Conservation (phyloP, 2,329 filamentous ascomycete species). For the Ophiostoma ips region DNA sequence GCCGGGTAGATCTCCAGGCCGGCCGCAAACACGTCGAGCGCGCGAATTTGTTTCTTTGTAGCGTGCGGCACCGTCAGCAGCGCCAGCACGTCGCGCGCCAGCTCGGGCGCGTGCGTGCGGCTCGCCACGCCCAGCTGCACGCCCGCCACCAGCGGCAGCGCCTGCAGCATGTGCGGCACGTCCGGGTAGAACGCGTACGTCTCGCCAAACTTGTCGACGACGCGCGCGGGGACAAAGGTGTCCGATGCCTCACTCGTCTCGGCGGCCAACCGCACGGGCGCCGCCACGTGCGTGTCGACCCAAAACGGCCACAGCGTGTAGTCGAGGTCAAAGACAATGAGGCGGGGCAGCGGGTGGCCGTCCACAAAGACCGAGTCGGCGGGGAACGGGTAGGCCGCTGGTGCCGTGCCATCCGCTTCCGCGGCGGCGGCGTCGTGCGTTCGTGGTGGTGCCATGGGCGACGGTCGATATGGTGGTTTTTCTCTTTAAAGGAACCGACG, state of each 20-base stretch:
- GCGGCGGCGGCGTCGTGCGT: too few species aligned
- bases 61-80: constrained; percentile 44
- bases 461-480: neutral
- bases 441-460: too few species aligned
- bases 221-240: constrained; percentile 10
- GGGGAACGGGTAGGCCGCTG: neutral
- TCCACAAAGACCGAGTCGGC: constrained; percentile 20
- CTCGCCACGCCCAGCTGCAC: constrained; percentile 59
- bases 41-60: constrained; percentile 15
- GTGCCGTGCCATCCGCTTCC: too few species aligned
- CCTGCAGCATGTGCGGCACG: constrained; percentile 51
- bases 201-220: constrained; percentile 46
- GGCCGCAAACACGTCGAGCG: constrained; percentile 46
- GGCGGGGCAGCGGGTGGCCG: constrained; percentile 58
- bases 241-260: constrained; percentile 28
- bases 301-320: constrained; percentile 99
- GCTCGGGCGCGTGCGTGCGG: constrained; percentile 63
- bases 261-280: constrained; percentile 30
- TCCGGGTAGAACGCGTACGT: constrained; percentile 56
- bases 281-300: constrained; percentile 82
- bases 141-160: constrained; percentile 32
- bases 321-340: constrained; percentile 90
- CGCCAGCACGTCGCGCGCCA: constrained; percentile 69
- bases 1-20: constrained; percentile 57
- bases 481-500: neutral